Conservation (phyloP, 2,329 filamentous ascomycete genomes). For the Fusarium siculi region DNA sequence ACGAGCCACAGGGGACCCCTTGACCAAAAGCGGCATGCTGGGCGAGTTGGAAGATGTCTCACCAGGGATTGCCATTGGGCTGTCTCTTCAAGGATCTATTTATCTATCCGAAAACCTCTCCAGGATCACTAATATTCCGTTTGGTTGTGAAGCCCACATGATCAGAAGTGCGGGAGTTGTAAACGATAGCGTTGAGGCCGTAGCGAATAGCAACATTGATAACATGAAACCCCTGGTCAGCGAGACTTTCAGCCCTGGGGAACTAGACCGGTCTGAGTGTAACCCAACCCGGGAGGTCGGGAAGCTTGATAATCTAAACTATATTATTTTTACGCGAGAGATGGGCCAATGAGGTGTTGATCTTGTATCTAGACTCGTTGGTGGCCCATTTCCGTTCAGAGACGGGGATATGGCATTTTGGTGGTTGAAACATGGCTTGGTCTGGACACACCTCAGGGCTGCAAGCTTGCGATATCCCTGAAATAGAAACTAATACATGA, state of each 20-base stretch:
- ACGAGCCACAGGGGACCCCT: background rate
- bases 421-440: slow-evolving; percentile 37
- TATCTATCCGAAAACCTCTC: background rate
- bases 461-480: background rate
- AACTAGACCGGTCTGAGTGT: slow-evolving; percentile 19
- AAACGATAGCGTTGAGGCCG: slow-evolving; percentile 1
- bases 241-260: slow-evolving; percentile 35
- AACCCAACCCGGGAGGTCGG: slow-evolving; percentile 24
- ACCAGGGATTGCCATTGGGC: slow-evolving; percentile 1
- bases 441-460: slow-evolving; percentile 24
- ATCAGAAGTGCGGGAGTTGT: slow-evolving; percentile 10
- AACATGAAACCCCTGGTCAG: slow-evolving; percentile 11
- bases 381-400: slow-evolving; percentile 19
- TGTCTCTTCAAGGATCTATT: background rate
- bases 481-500: background rate
- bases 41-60: slow-evolving; percentile 14
- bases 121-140: background rate
- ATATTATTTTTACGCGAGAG: background rate
- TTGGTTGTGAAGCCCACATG: slow-evolving; percentile 10
- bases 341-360: slow-evolving; percentile 1
- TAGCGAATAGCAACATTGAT: background rate
- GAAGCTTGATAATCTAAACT: slow-evolving; percentile 15
- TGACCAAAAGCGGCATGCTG: slow-evolving; percentile 27
- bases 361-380: background rate
- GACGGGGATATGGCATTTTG: slow-evolving; percentile 14